These are phyloP conservation scores for Penicillium longicatenatum DNA, from an alignment of 495 filamentous ascomycete species.

Conservation along the genomic window DNA sequence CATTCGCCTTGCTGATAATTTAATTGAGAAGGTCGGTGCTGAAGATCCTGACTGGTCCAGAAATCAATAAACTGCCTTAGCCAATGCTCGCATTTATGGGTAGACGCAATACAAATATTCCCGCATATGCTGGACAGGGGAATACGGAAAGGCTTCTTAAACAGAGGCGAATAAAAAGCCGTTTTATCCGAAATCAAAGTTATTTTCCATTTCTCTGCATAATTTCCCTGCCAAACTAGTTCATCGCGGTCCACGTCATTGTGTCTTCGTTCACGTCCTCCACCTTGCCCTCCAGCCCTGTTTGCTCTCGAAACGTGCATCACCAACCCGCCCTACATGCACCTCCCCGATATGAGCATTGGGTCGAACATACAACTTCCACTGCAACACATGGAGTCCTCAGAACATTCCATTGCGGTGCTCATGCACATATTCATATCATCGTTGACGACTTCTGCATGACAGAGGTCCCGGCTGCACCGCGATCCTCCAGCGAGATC, in stretches of 20 bases:
- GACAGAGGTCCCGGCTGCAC: background rate
- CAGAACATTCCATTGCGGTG: background rate
- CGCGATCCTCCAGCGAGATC: background rate
- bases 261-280: background rate
- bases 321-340: background rate
- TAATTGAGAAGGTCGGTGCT: background rate
- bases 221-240: background rate
- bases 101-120: too few species aligned
- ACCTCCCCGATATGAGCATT: background rate
- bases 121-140: background rate
- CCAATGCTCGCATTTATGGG: too few species aligned
- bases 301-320: background rate
- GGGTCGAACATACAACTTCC: background rate
- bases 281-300: background rate
- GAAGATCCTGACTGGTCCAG: too few species aligned
- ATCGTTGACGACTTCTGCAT: background rate
- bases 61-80: too few species aligned
- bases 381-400: background rate
- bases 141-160: too few species aligned
- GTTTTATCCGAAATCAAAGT: background rate
- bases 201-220: background rate
- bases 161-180: background rate
- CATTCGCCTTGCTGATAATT: background rate
- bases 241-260: background rate
- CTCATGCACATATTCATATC: background rate